Evolutionary conservation across 108 stramenopile species (phyloP), one percentile per base, ranked within the genome.

Genomic region (Nitzschia palea): DNA sequence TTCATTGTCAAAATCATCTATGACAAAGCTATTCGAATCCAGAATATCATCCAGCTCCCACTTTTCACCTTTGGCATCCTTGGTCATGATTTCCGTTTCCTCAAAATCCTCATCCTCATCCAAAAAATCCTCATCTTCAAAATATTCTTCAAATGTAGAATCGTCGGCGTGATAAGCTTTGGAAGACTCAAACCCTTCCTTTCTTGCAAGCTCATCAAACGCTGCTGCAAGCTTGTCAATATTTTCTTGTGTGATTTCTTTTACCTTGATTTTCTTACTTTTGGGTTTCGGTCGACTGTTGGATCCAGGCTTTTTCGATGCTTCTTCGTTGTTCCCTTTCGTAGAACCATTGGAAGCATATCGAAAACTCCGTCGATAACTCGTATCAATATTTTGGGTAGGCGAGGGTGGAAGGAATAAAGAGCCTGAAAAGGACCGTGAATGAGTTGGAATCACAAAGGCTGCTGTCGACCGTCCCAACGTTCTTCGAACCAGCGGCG

Each of bases 131-230:
- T 58, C 72, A 20, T 80, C 77, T 37, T 78, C 44, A 84, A 91
- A 91, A 29, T 88, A 73, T 59, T 95, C 90, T 58, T 91, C 89
- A 69, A 92, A 91, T 4, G 86, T 82, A 28, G 54, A 62, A 68
- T 86, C 84, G 15, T 84, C 76, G 8, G 93, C 82, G 70, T 77
- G 82, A 60, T 60, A 72, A 33, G 80, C 62, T 35, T 68, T 54
- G 20, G 70, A 62, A 18, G 69, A 81, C 62, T 87, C 87, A 55
- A 95, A 95, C 17, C 93, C 93, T 30, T 95, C 93, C 55, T 88
- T 88, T 44, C 76, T 74, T n/a, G 93, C 90, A 50, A 95, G 62
- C 17, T 87, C 87, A 52, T 89, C 89, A 76, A 95, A 95, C n/a
- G 87, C 90, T 20, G 71, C 75, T 15, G 83, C 74, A 14, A 85